Base-by-base conservation (phyloP, 116 monocot species). In the Iris pallida region DNA sequence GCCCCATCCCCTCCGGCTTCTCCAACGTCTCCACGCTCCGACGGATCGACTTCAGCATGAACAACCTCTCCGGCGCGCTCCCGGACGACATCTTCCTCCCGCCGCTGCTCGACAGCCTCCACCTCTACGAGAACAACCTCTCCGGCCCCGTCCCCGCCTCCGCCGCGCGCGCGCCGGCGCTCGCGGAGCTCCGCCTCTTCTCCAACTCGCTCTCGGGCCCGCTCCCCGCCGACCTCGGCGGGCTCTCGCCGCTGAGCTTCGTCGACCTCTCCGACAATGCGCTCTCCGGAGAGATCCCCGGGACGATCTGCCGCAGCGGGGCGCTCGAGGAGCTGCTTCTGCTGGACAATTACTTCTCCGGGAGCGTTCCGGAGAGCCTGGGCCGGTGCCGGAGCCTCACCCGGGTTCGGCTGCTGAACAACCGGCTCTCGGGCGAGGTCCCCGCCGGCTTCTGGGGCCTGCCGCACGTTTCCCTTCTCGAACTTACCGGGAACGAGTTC, bases 361-460 rank as follows among this genome's bases (percentile, higher is more conserved):
- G 95, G 14, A 6, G 59, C 14, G 12, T 95, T 7, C 95, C 95
- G 3, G 67, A 74, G 6, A 43, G 75, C 19, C 76, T 95, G 6
- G 78, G 71, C 11, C 55, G 66, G 3, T 95, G 95, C 86, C 45
- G 48, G 46, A 81, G 57, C 19, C 67, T 95, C 12, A 63, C 47
- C 0, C 83, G 91, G 7, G 70, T 95, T n/a, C 81, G 88, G 16
- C 80, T 95, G 9, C 40, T 71, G 7, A 73, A 82, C 44, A 95
- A 95, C 70, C 58, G 55, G 42, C 78, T 95, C 55, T 71, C 75
- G 53, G 88, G 91, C 11, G 74, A 80, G 17, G 80, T 95, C 11
- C 88, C 91, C 2, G 73, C 18, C 18, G 80, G 76, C 0, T 14
- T 95, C 15, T 90, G 95, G 91, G 81, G 91, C 16, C 70, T 95